Conservation (phyloP, 2,329 filamentous ascomycete genomes). For the Coniochaeta hoffmannii region DNA sequence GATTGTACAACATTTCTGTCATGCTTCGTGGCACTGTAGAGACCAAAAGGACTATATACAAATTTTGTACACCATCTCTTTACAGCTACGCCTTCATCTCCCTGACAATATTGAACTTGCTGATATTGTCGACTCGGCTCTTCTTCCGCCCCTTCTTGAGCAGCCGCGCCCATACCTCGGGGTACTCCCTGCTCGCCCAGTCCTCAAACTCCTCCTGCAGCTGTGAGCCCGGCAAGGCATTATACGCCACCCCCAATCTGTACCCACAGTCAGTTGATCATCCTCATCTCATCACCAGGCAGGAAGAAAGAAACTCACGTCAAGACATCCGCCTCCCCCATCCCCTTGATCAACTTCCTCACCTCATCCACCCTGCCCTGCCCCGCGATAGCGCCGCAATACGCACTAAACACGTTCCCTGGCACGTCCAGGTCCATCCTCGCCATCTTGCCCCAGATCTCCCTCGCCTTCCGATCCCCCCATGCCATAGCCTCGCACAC, state of each 20-base stretch:
- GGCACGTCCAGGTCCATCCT: slow-evolving; percentile 75
- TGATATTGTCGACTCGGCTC: slow-evolving; percentile 26
- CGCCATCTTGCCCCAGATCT: slow-evolving; percentile 64
- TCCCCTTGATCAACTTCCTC: slow-evolving; percentile 56
- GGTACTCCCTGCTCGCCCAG: slow-evolving; percentile 66
- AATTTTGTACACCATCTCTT: slow-evolving; percentile 4
- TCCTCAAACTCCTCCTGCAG: slow-evolving; percentile 63
- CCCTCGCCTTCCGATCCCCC: slow-evolving; percentile 52
- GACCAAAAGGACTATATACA: slow-evolving; percentile 1
- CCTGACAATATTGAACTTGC: slow-evolving; percentile 38
- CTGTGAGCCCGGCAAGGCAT: slow-evolving; percentile 57
- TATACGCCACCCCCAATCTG: slow-evolving; percentile 70
- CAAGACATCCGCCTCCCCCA: slow-evolving; percentile 59
- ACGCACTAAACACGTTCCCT: slow-evolving; percentile 64
- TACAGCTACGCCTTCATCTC: slow-evolving; percentile 36
- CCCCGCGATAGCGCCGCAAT: slow-evolving; percentile 67
- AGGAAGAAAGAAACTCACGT: slow-evolving; percentile 50
- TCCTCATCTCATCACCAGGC: not conserved
- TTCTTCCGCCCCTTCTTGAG: slow-evolving; percentile 41
- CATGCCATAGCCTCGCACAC: slow-evolving; percentile 59
- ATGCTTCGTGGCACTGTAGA: not conserved
- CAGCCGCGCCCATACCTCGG: slow-evolving; percentile 61
- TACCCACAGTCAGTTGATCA: not conserved
- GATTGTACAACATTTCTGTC: slow-evolving; percentile 6
- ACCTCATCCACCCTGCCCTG: slow-evolving; percentile 65